Conservation (phyloP, 345 rosid species). For the Populus davidiana region DNA sequence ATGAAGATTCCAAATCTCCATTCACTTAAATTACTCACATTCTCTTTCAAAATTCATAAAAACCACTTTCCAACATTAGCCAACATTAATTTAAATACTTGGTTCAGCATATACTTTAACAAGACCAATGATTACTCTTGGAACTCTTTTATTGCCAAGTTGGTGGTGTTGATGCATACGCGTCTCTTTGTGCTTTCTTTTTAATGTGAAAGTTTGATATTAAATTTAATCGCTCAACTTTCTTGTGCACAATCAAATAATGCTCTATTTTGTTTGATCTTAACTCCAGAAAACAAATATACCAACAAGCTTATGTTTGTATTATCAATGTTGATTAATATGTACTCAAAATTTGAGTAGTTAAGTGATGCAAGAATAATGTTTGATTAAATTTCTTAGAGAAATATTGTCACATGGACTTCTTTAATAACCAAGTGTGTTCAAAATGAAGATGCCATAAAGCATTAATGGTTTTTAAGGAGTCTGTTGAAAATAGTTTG, state of each 20-base stretch:
- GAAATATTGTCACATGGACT: conserved; percentile 77
- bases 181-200: conserved; percentile 72
- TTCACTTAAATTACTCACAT: neutral
- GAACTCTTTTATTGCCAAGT: conserved; percentile 79
- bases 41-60: conserved; percentile 23
- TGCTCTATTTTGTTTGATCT: conserved; percentile 74
- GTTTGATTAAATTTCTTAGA: conserved; percentile 69
- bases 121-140: conserved; percentile 61
- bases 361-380: conserved; percentile 52
- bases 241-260: conserved; percentile 83
- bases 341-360: conserved; percentile 69
- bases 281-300: conserved; percentile 61
- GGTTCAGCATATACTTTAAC: conserved; percentile 70
- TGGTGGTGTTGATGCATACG: conserved; percentile 62
- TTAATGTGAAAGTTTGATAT: conserved; percentile 73
- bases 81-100: conserved; percentile 44
- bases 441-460: conserved; percentile 46
- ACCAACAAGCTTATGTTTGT: conserved; percentile 81
- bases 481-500: conserved; percentile 47
- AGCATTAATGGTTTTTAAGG: conserved; percentile 65
- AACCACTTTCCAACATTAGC: conserved; percentile 29
- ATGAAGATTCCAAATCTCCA: conserved; percentile 37
- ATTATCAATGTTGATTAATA: conserved; percentile 64
- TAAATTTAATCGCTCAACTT: conserved; percentile 60
- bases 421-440: conserved; percentile 73